Evolutionary conservation across 257 asterid genomes (phyloP).

Genomic region (Solanum pimpinellifolium): DNA sequence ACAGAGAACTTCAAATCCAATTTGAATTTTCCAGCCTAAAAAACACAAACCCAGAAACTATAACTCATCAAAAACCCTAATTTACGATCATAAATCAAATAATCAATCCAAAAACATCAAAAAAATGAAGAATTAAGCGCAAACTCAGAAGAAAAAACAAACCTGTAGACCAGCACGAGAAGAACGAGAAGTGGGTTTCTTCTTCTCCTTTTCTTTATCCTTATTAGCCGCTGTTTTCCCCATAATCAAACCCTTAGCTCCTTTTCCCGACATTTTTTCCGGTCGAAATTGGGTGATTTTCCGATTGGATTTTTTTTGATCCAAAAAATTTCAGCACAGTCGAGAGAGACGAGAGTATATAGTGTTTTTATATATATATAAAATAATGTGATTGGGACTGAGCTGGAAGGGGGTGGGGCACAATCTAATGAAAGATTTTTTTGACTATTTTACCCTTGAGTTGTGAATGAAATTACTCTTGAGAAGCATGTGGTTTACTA

Average conservation of each 20-base stretch:
- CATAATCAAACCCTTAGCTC: slow-evolving; percentile 9
- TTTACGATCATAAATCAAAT: neutral
- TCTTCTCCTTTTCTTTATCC: slow-evolving; percentile 15
- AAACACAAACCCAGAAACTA: neutral
- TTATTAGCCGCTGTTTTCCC: slow-evolving; percentile 6
- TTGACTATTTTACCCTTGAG: neutral
- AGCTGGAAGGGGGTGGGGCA: neutral
- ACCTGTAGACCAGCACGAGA: slow-evolving; percentile 22
- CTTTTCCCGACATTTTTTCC: slow-evolving; percentile 8
- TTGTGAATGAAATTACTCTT: neutral
- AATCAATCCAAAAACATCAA: neutral
- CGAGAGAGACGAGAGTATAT: neutral
- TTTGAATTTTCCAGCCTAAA: neutral
- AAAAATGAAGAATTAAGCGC: neutral
- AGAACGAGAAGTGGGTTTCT: slow-evolving; percentile 16
- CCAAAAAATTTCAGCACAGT: neutral
- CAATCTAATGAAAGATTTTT: neutral
- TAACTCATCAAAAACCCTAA: neutral
- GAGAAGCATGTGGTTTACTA: neutral
- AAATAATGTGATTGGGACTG: neutral
- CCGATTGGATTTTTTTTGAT: neutral
- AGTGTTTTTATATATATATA: neutral
- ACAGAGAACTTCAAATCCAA: neutral
- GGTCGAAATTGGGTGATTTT: neutral
- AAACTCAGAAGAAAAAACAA: neutral